phyloP scores from a whole-genome alignment of 306 rosid species.

The Lathyrus oleraceus region DNA sequence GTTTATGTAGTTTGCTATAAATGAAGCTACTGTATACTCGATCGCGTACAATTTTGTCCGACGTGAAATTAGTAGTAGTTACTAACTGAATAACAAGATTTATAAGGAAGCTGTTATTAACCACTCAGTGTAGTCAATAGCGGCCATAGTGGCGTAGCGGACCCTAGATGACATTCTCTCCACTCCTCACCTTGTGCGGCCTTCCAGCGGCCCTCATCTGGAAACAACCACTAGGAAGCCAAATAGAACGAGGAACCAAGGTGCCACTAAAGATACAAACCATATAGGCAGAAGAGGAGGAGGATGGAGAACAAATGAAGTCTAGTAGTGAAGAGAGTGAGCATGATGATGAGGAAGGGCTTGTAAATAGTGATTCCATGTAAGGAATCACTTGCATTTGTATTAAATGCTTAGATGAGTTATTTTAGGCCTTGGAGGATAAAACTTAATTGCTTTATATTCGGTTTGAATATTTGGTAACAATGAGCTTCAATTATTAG shows the following conservation, averaged over 20 bases:
- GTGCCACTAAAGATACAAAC: neutral
- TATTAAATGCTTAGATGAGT: neutral
- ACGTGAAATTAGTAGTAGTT: neutral
- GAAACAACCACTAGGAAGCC: neutral
- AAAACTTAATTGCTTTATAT: neutral
- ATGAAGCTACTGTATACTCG: neutral
- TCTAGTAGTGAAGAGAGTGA: neutral
- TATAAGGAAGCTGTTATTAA: neutral
- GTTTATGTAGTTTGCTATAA: neutral
- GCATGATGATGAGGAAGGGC: neutral
- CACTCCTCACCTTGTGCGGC: neutral
- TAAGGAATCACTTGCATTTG: neutral
- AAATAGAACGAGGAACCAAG: neutral
- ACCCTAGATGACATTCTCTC: neutral
- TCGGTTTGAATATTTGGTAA: neutral
- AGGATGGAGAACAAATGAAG: neutral
- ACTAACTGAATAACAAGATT: neutral
- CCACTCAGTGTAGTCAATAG: neutral
- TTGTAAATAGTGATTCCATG: neutral
- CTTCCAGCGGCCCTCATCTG: neutral
- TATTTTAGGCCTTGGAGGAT: neutral
- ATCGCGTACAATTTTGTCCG: neutral
- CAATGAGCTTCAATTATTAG: neutral
- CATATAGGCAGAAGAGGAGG: neutral
- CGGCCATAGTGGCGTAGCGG: neutral